phyloP scores from a whole-genome alignment of 225 moss, liverwort and hornwort species.

The Neckera pumila region DNA sequence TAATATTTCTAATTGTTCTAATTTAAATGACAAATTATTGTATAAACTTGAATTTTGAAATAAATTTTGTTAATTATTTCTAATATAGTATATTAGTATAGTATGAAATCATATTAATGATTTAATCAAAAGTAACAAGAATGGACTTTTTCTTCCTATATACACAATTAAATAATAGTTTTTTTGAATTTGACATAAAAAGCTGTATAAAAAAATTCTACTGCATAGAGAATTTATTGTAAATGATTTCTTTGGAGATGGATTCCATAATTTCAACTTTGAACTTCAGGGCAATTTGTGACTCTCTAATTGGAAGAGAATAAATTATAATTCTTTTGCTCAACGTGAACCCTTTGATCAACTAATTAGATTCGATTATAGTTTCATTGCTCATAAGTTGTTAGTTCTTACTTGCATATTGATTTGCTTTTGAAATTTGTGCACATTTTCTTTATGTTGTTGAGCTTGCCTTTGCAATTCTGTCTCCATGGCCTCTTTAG shows the following conservation, averaged over 20 bases:
- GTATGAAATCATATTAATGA: not conserved
- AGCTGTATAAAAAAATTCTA: not conserved
- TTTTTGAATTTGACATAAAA: not conserved
- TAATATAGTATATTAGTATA: too few relatives aligned
- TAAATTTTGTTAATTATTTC: not conserved
- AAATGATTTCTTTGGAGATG: too few relatives aligned
- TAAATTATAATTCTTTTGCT: not conserved
- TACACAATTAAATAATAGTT: too few relatives aligned
- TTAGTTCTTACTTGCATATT: conserved; percentile 6
- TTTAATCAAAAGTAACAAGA: not conserved
- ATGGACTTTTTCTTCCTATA: not conserved
- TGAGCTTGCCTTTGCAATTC: conserved; percentile 6
- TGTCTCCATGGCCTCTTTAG: conserved; percentile 3
- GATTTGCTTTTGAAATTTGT: conserved; percentile 12
- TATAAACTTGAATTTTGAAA: not conserved
- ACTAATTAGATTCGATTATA: too few relatives aligned
- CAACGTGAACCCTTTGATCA: not conserved
- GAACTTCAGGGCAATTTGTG: too few relatives aligned
- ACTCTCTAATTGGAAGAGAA: not conserved
- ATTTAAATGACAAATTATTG: not conserved
- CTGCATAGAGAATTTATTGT: not conserved
- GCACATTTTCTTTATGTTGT: not conserved
- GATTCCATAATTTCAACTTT: not conserved
- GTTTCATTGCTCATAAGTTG: not conserved
- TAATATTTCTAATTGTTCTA: fast-evolving